Base-by-base conservation (phyloP, 2,329 filamentous ascomycete species). In the Fusarium nisikadoi region DNA sequence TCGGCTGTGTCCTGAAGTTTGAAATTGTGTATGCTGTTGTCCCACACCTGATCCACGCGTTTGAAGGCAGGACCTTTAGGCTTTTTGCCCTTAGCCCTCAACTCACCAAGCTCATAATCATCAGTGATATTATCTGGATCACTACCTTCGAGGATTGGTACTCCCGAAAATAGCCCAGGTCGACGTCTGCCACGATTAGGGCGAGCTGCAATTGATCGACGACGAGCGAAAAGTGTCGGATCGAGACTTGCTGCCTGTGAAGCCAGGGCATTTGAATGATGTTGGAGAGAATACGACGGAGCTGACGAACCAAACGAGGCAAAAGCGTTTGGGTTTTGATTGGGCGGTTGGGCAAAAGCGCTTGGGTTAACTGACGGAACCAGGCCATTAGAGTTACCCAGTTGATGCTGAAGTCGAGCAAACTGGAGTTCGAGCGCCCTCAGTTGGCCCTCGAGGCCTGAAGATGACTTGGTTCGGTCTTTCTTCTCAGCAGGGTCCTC, bases 1-100 rank as follows among this genome's bases (percentile, higher is more conserved):
- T 88, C 84, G 19, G 86, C 83, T 11, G 86, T 89, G 47, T 88
- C 84, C 59, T 89, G 87, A 5, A 90, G 82, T 71, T 86, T 88
- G 81, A 82, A 88, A 65, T 85, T 83, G 73, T 88, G 85, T 13
- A 84, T 82, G 12, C 76, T 78, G 31, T 78, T 84, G 68, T 89
- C 86, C 87, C 87, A 89, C 2, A 89, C 82, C 72, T 85, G 84
- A 65, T 89, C 87, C 9, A 89, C 86, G 3, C 87, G 83, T 75
- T 86, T 87, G 79, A 81, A 89, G 42, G 84, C 83, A 62, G 68
- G 72, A 38, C 71, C 76, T 25, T 73, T 69, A 2, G 25, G 19
- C 47, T 54, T 74, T n/a, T 60, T 65, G 52, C 75, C 74, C 61
- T 78, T 80, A 6, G 14, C 7, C 25, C 64, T 58, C 56, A 70